Evolutionary conservation across 2,329 filamentous ascomycete genomes (phyloP).

Genomic region (Diaporthe sp.): DNA sequence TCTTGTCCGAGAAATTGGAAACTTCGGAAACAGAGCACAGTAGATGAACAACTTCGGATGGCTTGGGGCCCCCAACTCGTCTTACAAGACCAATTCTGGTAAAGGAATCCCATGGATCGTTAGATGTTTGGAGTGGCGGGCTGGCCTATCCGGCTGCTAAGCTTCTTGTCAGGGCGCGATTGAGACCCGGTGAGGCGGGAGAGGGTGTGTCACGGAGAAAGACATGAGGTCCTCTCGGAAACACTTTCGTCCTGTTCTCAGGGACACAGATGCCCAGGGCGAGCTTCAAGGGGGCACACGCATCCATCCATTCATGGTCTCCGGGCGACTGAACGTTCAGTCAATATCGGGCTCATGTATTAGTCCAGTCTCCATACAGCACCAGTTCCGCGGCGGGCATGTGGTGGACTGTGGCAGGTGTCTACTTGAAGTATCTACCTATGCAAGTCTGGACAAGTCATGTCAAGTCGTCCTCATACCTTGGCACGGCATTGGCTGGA

Average conservation of each 20-base stretch:
- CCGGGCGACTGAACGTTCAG: background rate
- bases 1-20: slow-evolving; percentile 25
- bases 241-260: slow-evolving; percentile 17
- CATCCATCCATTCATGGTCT: background rate
- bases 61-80: slow-evolving; percentile 15
- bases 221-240: slow-evolving; percentile 16
- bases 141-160: slow-evolving; percentile 7
- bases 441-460: background rate
- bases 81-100: slow-evolving; percentile 15
- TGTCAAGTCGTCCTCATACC: background rate
- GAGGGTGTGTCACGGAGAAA: slow-evolving; percentile 5
- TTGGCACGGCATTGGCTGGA: background rate
- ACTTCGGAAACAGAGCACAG: slow-evolving; percentile 23
- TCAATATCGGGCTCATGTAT: background rate
- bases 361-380: background rate
- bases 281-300: slow-evolving; percentile 5
- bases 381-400: background rate
- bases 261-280: background rate
- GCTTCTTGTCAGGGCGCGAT: slow-evolving; percentile 14
- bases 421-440: background rate
- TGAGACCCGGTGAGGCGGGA: slow-evolving; percentile 24
- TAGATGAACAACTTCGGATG: slow-evolving; percentile 15
- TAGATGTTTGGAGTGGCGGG: slow-evolving; percentile 2
- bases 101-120: slow-evolving; percentile 23
- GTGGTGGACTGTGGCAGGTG: background rate